These are phyloP conservation scores for Starmera dryadoides DNA, from an alignment of 805 yeast species.

Conservation along the genomic window DNA sequence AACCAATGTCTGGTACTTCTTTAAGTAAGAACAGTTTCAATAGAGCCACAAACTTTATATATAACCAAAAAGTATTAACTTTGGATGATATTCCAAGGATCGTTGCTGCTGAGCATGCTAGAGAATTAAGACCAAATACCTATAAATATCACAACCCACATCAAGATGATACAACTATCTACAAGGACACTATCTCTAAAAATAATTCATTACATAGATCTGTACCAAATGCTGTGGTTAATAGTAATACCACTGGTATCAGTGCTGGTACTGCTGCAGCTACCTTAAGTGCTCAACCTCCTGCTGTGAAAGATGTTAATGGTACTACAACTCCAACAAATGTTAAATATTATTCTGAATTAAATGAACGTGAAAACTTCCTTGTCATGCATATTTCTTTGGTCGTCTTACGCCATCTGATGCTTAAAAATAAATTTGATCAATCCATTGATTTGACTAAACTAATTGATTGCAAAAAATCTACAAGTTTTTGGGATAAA, in stretches of 20 bases:
- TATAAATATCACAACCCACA: constrained; percentile 64
- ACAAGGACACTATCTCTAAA: constrained; percentile 14
- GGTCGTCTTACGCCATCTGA: constrained; percentile 34
- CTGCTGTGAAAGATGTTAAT: background rate
- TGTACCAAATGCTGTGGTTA: too few relatives aligned
- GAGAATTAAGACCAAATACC: constrained; percentile 89
- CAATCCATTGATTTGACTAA: constrained; percentile 26
- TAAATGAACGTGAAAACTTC: constrained; percentile 49
- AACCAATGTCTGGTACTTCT: constrained; percentile 40
- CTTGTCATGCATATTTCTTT: constrained; percentile 53
- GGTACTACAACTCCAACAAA: constrained; percentile 7
- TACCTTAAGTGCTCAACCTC: constrained; percentile 1
- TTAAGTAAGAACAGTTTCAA: constrained; percentile 44
- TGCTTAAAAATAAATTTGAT: constrained; percentile 23
- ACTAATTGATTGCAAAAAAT: constrained; percentile 25
- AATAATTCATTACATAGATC: constrained; percentile 11
- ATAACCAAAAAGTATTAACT: constrained; percentile 79
- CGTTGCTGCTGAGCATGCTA: constrained; percentile 94
- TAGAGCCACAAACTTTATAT: constrained; percentile 63
- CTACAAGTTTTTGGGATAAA: constrained; percentile 39
- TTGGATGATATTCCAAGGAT: constrained; percentile 95
- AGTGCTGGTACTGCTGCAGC: background rate
- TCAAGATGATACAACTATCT: constrained; percentile 11
- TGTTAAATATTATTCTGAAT: constrained; percentile 55
- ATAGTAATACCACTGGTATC: background rate